Base-by-base conservation (phyloP, 176 grass and related monocot genomes). In the Luzula sylvatica region DNA sequence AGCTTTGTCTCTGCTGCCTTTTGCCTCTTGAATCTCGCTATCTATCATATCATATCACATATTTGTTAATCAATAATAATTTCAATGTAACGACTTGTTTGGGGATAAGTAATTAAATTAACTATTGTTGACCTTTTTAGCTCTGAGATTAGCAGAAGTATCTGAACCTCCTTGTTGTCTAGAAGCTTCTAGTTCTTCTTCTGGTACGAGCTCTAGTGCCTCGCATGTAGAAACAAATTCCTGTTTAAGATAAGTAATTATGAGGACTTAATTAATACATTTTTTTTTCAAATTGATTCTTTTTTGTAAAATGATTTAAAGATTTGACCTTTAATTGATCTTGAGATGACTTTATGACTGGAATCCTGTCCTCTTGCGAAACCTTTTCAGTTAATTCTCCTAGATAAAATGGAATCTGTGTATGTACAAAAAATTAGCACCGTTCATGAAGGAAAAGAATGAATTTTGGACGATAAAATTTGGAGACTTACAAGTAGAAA, bases 151-250 rank as follows among this genome's bases (percentile, higher is more conserved):
- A 53, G 65, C 72, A 61, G 41, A 13, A 15, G 61, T 76, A 65
- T 89, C 78, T 23, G 61, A 8, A 13, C 64, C 69, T 66, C 39
- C 48, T 65, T 79, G 67, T 65, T 79, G 63, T 1, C 68, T 56
- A 56, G 25, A 68, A 19, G 23, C 69, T 56, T 82, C 74, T 12
- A 96, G 56, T 61, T 90, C 92, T 15, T 74, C 72, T 56, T 77
- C 55, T 32, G 81, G 81, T 29, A 86, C 71, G 73, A 96, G 78
- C 74, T 86, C 92, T 32, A 96, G 42, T 1, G 65, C 75, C 74
- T 96, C 81, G 56, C 85, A 96, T 15, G 53, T 71, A 38, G 85
- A 74, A 65, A 96, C 70, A 50, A 89, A 96, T 62, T 96, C 92
- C 90, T 96, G 85, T 8, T 4, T 14, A 21, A 41, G 22, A 14